Evolutionary conservation across 1,139 yeast genomes (phyloP), one percentile per base, ranked within the genome.

Genomic region (Scheffersomyces lignicola): DNA sequence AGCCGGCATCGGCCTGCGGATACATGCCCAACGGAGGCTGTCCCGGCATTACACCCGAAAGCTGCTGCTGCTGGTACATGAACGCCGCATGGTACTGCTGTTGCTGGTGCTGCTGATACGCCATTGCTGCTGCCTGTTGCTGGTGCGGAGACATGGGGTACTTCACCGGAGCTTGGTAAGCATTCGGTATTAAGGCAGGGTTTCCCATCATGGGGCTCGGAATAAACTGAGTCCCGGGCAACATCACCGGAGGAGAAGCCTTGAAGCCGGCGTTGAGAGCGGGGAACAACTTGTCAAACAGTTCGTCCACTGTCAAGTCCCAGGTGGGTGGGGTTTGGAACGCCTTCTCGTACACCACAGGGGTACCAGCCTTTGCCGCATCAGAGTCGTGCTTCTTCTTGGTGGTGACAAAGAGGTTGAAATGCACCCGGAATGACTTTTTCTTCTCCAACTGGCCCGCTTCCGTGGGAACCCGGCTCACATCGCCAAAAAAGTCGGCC

Each of bases 251-350:
- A 8, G 48, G 41, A 15, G 48, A 41, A 1, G 38, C n/a, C 13
- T 12, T 20, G 3, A 27, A 18, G 3, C 37, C 35, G 14, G 37
- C 11, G 20, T 46, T 43, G 4, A 49, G 43, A 11, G 48, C 37
- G 4, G 78, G 70, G 59, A 76, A 76, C 35, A 74, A 54, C 16
- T 60, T 58, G 38, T 65, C 70, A 54, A 77, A 73, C 2, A 80
- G 65, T 36, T 71, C 78, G 32, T 78, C 83, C 17, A 73, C 60
- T 3, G 83, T 79, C 15, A 72, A 65, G 18, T 70, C 68, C 96
- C 96, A 87, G 0, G 92, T 83, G 35, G 96, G 95, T 4, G 88
- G 83, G 0, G 94, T 83, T 31, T 72, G 69, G 56, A 75, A 87
- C 1, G 95, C 80, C 46, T 71, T 77, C 46, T 82, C 92, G 41